Evolutionary conservation across 169 alveolate species (phyloP), one percentile per base, ranked within the genome.

Genomic region (Plasmodium vinckei): DNA sequence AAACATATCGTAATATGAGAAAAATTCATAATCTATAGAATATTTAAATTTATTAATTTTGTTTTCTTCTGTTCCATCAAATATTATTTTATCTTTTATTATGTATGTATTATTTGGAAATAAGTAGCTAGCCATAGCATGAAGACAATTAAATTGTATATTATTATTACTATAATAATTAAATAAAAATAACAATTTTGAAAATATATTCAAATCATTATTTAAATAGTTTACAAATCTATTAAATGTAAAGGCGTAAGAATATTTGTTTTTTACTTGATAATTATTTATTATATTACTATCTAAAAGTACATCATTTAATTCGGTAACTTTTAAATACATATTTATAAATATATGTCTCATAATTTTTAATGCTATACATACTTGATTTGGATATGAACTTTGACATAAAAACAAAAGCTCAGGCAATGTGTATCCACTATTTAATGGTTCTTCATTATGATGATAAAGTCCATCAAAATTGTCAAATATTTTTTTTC

Each of bases 351-450:
- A 82, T 12, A 82, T 23, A 54, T 82, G 49, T 68, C 54, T 67
- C 39, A 82, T 21, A 65, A 82, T 82, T 67, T 82, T 82, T 56
- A 92, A 61, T 15, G 95, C 77, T 27, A 94, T 89, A 33, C 92
- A 92, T 12, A 89, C 95, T 63, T 94, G 96, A 59, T 91, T 93
- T 68, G 61, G 87, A 82, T 90, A 87, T 7, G 94, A 57, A 73
- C 96, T 94, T 72, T 94, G 95, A 53, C 89, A 70, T 46, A 94
- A 93, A 73, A 63, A 73, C 42, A 94, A 49, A 19, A 94, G 19
- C 72, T 94, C 96, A 9, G 95, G 94, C 1, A 94, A 49, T n/a
- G 96, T 94, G 75, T 94, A 94, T 7, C 96, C 96, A 13, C 95
- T 89, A 56, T 89, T 88, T 21, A 89, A 77, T 10, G 96, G 93